These are phyloP conservation scores for Gastrodia elata DNA, from an alignment of 106 monocot genomes.

Conservation along the genomic window DNA sequence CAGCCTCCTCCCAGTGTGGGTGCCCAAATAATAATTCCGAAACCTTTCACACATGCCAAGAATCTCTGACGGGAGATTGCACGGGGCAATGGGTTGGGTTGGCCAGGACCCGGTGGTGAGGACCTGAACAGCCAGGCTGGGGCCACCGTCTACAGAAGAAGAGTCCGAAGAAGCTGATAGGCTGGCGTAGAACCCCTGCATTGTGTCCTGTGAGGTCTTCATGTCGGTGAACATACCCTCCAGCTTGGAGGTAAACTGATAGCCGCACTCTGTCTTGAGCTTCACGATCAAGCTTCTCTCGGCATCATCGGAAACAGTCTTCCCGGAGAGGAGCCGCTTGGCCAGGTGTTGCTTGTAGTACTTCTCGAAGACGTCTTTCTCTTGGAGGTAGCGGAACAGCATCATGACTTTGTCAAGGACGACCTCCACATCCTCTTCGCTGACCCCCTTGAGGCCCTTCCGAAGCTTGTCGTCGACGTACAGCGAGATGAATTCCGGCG, in stretches of 20 bases:
- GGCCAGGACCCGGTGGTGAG: constrained; percentile 95
- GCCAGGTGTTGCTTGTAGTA: constrained; percentile 75
- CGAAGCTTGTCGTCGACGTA: constrained; percentile 92
- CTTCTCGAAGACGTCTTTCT: constrained; percentile 73
- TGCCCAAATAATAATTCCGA: constrained; percentile 68
- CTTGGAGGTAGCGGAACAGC: constrained; percentile 75
- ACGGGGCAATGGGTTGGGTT: constrained; percentile 50
- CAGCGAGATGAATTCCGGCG: constrained; percentile 88
- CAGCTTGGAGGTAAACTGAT: constrained; percentile 66
- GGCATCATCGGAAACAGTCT: constrained; percentile 63
- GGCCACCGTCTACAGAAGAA: constrained; percentile 42
- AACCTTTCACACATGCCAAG: constrained; percentile 70
- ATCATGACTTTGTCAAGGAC: constrained; percentile 92
- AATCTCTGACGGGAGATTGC: constrained; percentile 85
- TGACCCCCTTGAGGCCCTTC: constrained; percentile 67
- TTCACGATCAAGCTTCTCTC: constrained; percentile 75
- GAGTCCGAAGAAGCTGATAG: constrained; percentile 29
- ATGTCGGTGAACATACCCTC: constrained; percentile 79
- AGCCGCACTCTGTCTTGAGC: constrained; percentile 90
- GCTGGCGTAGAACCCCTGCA: constrained; percentile 51
- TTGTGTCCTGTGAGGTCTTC: constrained; percentile 64
- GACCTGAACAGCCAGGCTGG: constrained; percentile 69
- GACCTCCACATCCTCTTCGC: constrained; percentile 69
- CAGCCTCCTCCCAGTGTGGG: constrained; percentile 81
- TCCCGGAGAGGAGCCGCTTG: constrained; percentile 61